Evolutionary conservation across 257 asterid species (phyloP).

Genomic region (Capsicum baccatum): DNA sequence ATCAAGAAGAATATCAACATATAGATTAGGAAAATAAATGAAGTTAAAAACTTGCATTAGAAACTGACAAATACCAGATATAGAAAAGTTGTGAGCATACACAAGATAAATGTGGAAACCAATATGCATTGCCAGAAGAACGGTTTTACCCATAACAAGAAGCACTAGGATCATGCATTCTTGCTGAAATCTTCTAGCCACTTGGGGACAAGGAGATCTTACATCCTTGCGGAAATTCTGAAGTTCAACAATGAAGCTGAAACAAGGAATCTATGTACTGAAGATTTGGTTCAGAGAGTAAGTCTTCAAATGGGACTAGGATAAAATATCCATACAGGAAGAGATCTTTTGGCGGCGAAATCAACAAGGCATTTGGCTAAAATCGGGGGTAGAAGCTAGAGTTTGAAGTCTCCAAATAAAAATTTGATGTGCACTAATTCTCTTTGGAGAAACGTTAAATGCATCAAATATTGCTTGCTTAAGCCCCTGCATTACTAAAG

Average conservation of each 20-base stretch:
- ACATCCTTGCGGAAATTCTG: conserved; percentile 2
- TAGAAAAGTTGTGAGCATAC: conserved; percentile 9
- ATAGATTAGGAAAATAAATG: conserved; percentile 22
- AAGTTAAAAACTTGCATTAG: not conserved
- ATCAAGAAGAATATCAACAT: conserved; percentile 39
- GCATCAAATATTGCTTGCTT: not conserved
- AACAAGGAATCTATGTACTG: not conserved
- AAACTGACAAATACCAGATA: conserved; percentile 24
- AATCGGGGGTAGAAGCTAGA: not conserved
- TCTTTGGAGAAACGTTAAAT: not conserved
- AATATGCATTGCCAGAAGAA: conserved; percentile 11
- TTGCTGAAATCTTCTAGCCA: not conserved
- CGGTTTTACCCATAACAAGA: not conserved
- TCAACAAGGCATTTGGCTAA: not conserved
- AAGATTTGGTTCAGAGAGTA: not conserved
- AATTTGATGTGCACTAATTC: not conserved
- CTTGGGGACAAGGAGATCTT: not conserved
- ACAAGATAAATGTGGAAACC: not conserved
- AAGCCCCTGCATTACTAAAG: not conserved
- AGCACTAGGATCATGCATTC: conserved; percentile 23
- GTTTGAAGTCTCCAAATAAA: not conserved
- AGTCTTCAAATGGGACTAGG: not conserved
- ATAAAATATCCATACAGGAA: not conserved
- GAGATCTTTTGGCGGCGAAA: not conserved
- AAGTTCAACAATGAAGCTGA: not conserved